Percentiles rank a stretch among this genome's conserved stretches.
Evolutionary conservation across 306 rosid genomes (phyloP).

Genomic region (Quercus cerris): DNA sequence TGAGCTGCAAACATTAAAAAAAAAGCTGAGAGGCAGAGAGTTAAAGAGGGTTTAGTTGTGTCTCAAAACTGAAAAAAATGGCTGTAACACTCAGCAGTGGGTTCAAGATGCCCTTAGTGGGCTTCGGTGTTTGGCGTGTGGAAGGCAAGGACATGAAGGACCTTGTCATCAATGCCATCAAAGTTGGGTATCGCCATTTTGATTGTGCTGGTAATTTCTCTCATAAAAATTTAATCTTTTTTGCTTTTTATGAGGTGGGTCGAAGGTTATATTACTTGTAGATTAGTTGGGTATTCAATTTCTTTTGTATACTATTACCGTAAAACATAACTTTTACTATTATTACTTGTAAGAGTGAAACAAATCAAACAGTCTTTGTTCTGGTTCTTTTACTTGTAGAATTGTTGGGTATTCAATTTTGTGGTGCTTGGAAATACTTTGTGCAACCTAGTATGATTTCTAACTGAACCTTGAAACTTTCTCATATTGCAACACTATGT

Average conservation of each 20-base stretch:
- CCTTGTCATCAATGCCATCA: slow-evolving; percentile 2
- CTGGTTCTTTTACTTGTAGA: too few relatives aligned
- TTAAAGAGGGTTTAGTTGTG: too few relatives aligned
- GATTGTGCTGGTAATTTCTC: slow-evolving; percentile 2
- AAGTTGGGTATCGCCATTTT: slow-evolving; percentile 1
- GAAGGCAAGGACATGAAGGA: not conserved
- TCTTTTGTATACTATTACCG: not conserved
- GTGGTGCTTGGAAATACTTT: not conserved
- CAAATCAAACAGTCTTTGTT: not conserved
- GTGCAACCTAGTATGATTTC: not conserved
- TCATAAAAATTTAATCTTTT: not conserved
- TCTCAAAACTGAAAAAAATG: not conserved
- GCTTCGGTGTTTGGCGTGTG: not conserved
- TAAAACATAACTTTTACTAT: too few relatives aligned
- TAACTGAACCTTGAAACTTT: not conserved
- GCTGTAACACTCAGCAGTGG: not conserved
- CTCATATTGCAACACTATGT: not conserved
- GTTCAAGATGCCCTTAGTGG: slow-evolving; percentile 4
- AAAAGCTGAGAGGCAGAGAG: too few relatives aligned
- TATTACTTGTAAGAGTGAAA: not conserved
- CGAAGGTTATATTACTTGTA: not conserved
- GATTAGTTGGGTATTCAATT: not conserved
- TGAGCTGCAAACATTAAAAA: too few relatives aligned
- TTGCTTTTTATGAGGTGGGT: not conserved
- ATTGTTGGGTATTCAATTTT: too few relatives aligned